phyloP scores from a whole-genome alignment of 495 filamentous ascomycete genomes.

The Xylaria palmicola region DNA sequence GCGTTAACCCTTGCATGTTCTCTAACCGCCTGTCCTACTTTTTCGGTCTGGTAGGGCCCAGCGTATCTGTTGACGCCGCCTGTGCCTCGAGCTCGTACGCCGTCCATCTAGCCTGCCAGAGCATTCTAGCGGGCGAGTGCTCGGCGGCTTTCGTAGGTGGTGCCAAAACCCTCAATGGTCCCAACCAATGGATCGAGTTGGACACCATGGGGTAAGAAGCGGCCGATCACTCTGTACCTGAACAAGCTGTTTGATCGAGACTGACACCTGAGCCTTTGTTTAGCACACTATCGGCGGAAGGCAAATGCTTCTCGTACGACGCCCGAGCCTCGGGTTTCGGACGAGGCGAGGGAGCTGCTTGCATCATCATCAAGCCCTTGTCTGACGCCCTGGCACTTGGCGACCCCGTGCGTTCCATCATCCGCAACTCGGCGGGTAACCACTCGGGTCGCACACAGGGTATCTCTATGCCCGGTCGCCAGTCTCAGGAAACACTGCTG shows the following conservation, averaged over 20 bases:
- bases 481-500: slow-evolving; percentile 55
- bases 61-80: slow-evolving; percentile 28
- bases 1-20: slow-evolving; percentile 53
- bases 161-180: slow-evolving; percentile 11
- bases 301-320: slow-evolving; percentile 53
- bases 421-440: slow-evolving; percentile 45
- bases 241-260: neutral
- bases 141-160: slow-evolving; percentile 11
- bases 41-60: slow-evolving; percentile 13
- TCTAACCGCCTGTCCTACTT: slow-evolving; percentile 23
- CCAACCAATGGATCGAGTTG: neutral
- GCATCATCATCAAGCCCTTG: slow-evolving; percentile 53
- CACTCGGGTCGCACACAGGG: slow-evolving; percentile 44
- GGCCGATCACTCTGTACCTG: neutral
- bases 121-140: neutral
- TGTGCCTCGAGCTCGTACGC: slow-evolving; percentile 38
- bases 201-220: neutral
- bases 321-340: slow-evolving; percentile 55
- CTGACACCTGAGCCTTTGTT: neutral
- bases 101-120: slow-evolving; percentile 31
- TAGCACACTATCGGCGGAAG: slow-evolving; percentile 29
- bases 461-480: slow-evolving; percentile 52
- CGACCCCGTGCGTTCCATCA: slow-evolving; percentile 53
- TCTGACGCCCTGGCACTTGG: slow-evolving; percentile 40
- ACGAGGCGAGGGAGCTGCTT: slow-evolving; percentile 54